A percentile compares a stretch with the other conserved stretches of the same genome.
These are phyloP conservation scores for Fusarium robinianum DNA, from an alignment of 2,329 filamentous ascomycete species.

Conservation along the genomic window DNA sequence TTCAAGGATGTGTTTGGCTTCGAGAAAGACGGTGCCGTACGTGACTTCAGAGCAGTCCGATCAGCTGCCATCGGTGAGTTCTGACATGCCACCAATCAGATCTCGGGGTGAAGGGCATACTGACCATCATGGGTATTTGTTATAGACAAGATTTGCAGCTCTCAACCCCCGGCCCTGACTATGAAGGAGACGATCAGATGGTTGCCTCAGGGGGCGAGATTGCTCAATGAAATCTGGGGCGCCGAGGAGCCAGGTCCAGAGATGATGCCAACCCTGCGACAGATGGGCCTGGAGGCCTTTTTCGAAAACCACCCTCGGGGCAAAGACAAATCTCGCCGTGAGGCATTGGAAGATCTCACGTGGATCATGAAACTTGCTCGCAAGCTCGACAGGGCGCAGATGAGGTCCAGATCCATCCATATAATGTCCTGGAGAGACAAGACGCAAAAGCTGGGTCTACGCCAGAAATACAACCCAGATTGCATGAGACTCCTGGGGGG, in stretches of 20 bases:
- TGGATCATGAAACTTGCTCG: constrained; percentile 1
- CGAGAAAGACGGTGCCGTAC: not conserved
- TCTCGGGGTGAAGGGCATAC: not conserved
- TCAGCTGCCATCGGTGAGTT: not conserved
- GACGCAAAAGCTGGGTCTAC: accelerated
- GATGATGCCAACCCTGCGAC: too few species aligned
- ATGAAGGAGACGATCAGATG: constrained; percentile 6
- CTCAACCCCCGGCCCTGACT: accelerated
- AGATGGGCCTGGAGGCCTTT: too few species aligned
- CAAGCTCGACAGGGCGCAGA: constrained; percentile 14
- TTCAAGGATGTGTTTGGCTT: not conserved
- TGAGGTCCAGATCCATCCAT: constrained; percentile 18
- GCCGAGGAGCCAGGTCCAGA: accelerated
- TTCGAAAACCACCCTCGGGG: too few species aligned
- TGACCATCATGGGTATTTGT: too few species aligned
- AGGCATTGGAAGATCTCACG: not conserved
- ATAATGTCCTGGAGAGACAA: not conserved
- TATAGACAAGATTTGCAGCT: accelerated
- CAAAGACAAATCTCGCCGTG: too few species aligned
- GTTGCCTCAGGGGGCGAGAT: constrained; percentile 5
- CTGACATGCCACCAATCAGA: not conserved
- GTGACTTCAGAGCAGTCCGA: accelerated
- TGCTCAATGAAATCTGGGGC: not conserved
- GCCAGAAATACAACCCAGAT: not conserved
- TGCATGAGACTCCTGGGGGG: not conserved